These are phyloP conservation scores for Castanea mollissima DNA, from an alignment of 306 rosid species.

Conservation along the genomic window DNA sequence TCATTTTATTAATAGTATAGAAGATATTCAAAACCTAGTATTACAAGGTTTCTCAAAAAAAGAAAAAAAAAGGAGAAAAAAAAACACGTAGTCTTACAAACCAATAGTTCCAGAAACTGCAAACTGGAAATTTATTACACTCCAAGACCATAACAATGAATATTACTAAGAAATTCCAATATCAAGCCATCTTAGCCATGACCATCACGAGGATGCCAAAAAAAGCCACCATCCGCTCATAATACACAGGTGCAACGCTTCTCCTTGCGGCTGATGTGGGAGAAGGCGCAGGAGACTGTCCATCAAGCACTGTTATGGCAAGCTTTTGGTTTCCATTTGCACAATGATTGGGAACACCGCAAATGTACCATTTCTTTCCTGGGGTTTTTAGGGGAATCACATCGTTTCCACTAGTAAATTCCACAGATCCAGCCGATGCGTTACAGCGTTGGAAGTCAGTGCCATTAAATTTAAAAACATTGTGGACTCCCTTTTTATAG, in stretches of 20 bases:
- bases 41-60: no score
- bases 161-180: neutral
- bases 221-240: neutral
- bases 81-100: no score
- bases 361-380: conserved; percentile 49
- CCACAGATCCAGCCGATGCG: neutral
- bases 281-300: neutral
- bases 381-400: conserved; percentile 29
- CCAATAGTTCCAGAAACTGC: no score
- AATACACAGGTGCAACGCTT: neutral
- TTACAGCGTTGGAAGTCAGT: conserved; percentile 30
- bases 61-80: no score
- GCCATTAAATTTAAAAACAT: conserved; percentile 40
- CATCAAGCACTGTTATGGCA: conserved; percentile 27
- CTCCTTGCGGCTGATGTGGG: neutral
- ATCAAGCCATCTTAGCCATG: neutral
- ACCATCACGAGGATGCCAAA: neutral
- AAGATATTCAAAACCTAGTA: no score
- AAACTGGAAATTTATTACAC: no score
- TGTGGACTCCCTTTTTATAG: conserved; percentile 34
- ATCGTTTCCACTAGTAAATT: conserved; percentile 35
- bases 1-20: no score
- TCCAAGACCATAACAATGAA: no score
- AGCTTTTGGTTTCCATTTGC: conserved; percentile 38
- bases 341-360: conserved; percentile 37